Evolutionary conservation across 352 stramenopile genomes (phyloP), one percentile per base, ranked within the genome.

Genomic region (Phytophthora kernoviae): DNA sequence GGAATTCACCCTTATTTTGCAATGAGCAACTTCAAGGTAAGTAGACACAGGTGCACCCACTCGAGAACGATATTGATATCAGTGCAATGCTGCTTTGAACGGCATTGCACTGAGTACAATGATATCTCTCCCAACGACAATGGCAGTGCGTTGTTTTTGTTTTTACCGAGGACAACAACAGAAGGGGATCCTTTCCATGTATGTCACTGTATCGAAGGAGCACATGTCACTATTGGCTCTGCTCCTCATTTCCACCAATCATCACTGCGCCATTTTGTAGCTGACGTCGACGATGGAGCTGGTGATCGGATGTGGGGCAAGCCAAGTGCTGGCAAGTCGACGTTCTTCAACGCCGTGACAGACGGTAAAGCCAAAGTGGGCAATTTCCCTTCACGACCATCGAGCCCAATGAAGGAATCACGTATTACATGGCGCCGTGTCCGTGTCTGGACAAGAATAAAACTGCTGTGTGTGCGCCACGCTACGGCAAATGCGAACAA

Each of bases 331-430:
- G 87, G 87, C 70, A 96, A 96, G 66, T 94, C 84, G 58, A 96
- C 87, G 65, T 94, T 96, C 68, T 96, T 96, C 60, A 96, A 96
- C 55, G 87, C 87, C 30, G 87, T 96, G 61, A 96, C 88, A 26
- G 88, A 95, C 60, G 88, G 88, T 58, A 91, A 91, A 43, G 88
- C 88, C 24, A 96, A 96, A 63, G 73, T 85, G 2, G 88, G 88
- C 50, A 96, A 95, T 96, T 94, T 58, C 88, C 88, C 17, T 96
- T 96, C 62, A 96, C 88, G 58, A 96, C 88, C 22, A 96, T 96
- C 64, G 88, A 94, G 60, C 88, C 88, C 7, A 96, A 96, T 65
- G 87, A 93, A 49, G 88, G 88, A 9, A 90, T 96, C 58, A 94
- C 88, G 54, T 93, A 96, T 62, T 96, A 95, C 70, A 87, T 94